Conservation (phyloP, 2,329 filamentous ascomycete species). For the Aureobasidium sp. region DNA sequence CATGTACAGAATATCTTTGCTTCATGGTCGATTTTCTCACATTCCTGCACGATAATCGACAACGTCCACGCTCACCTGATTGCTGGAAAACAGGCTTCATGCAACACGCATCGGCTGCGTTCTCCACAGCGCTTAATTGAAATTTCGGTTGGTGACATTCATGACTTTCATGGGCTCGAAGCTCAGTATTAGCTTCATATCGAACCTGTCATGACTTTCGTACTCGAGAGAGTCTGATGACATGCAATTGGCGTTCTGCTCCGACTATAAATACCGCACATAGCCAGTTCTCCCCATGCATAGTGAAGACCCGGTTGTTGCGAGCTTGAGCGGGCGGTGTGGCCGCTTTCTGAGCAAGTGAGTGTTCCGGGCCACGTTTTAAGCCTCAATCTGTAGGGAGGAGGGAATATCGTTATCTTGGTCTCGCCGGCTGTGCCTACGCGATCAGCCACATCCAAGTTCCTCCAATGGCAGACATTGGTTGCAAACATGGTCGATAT, state of each 20-base stretch:
- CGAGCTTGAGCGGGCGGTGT: background rate
- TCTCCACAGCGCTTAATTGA: conserved; percentile 7
- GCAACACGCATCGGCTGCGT: background rate
- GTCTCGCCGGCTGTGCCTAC: background rate
- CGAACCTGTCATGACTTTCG: background rate
- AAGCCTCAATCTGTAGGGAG: background rate
- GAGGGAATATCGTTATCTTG: background rate
- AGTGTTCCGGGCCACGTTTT: background rate
- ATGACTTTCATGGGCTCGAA: background rate
- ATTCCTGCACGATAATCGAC: background rate
- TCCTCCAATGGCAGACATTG: background rate
- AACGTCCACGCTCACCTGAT: conserved; percentile 1
- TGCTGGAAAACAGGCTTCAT: conserved; percentile 3
- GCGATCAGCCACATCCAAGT: background rate
- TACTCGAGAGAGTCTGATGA: background rate
- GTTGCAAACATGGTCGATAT: background rate
- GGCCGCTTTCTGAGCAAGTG: background rate
- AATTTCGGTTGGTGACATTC: background rate
- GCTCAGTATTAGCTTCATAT: background rate
- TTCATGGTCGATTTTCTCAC: background rate
- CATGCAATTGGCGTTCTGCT: background rate
- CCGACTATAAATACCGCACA: background rate
- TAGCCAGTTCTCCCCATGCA: background rate
- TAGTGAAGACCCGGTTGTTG: background rate
- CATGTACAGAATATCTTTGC: background rate